These are phyloP conservation scores for Testicularia cyperi DNA, from an alignment of 1,284 basidiomycete genomes.

Conservation along the genomic window DNA sequence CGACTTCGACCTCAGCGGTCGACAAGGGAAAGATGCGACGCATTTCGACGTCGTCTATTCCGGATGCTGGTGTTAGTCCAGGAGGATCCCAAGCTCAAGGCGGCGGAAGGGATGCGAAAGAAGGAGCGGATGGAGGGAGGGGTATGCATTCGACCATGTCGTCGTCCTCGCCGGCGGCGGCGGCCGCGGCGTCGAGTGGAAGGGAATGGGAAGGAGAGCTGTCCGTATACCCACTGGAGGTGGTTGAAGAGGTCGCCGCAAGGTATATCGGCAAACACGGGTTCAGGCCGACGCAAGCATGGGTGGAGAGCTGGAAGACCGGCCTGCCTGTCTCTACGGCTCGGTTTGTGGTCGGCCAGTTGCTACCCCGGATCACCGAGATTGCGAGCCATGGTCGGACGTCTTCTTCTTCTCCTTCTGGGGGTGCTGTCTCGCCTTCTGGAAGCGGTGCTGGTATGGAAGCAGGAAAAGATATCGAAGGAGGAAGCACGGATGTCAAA, in stretches of 20 bases:
- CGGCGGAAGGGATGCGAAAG: no score
- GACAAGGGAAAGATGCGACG: constrained; percentile 39
- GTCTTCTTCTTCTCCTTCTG: no score
- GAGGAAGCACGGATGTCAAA: constrained; percentile 39
- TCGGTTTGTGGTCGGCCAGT: constrained; percentile 19
- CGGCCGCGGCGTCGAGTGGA: background rate
- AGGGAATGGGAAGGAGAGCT: constrained; percentile 10
- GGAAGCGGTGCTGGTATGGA: no score
- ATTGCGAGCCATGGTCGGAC: no score
- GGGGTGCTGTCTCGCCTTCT: no score
- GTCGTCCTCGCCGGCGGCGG: no score
- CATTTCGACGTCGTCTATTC: constrained; percentile 24
- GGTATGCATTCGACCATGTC: no score
- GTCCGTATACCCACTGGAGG: constrained; percentile 13
- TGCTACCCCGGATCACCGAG: no score
- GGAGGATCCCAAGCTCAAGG: no score
- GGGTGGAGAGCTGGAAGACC: constrained; percentile 47
- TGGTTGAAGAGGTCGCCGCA: constrained; percentile 23
- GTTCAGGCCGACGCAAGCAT: constrained; percentile 49
- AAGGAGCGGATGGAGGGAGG: no score
- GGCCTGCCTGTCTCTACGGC: constrained; percentile 37
- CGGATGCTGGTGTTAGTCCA: no score
- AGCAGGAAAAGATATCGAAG: constrained; percentile 13
- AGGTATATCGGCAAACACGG: constrained; percentile 45
- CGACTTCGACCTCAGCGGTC: background rate